Evolutionary conservation across 2,329 filamentous ascomycete genomes (phyloP).

Genomic region (Erysiphe neolycopersici): DNA sequence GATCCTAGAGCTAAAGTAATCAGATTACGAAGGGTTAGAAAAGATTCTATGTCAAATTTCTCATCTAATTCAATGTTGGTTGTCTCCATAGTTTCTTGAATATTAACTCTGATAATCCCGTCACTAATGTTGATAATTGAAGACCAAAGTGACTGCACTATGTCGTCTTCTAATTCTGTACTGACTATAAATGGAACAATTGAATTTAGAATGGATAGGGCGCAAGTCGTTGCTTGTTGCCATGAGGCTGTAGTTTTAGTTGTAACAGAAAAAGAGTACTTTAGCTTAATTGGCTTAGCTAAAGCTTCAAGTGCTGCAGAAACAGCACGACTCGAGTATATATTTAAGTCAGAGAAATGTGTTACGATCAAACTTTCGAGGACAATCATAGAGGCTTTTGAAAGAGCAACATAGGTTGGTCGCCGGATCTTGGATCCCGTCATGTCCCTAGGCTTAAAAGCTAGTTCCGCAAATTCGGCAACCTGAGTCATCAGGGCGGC

Average conservation of each 20-base stretch:
- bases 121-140: conserved; percentile 36
- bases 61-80: conserved; percentile 37
- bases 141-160: conserved; percentile 38
- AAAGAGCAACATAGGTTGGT: conserved; percentile 71
- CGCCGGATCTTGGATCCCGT: conserved; percentile 18
- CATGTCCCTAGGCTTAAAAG: conserved; percentile 23
- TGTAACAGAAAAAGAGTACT: conserved; percentile 50
- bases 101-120: conserved; percentile 42
- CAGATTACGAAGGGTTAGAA: conserved; percentile 39
- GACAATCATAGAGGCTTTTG: conserved; percentile 53
- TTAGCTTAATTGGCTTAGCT: conserved; percentile 42
- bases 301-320: conserved; percentile 38
- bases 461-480: conserved; percentile 42
- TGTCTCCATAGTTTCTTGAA: conserved; percentile 19
- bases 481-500: conserved; percentile 42
- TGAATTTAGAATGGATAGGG: conserved; percentile 38
- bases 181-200: conserved; percentile 32
- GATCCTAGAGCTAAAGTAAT: conserved; percentile 51
- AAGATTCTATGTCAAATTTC: conserved; percentile 53
- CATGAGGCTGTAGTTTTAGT: conserved; percentile 50
- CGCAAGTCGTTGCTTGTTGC: conserved; percentile 50
- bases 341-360: conserved; percentile 33
- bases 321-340: conserved; percentile 44
- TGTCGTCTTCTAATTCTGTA: conserved; percentile 20
- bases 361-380: conserved; percentile 31